phyloP scores from a whole-genome alignment of 2,329 filamentous ascomycete species.

The Pyricularia pennisetigena region DNA sequence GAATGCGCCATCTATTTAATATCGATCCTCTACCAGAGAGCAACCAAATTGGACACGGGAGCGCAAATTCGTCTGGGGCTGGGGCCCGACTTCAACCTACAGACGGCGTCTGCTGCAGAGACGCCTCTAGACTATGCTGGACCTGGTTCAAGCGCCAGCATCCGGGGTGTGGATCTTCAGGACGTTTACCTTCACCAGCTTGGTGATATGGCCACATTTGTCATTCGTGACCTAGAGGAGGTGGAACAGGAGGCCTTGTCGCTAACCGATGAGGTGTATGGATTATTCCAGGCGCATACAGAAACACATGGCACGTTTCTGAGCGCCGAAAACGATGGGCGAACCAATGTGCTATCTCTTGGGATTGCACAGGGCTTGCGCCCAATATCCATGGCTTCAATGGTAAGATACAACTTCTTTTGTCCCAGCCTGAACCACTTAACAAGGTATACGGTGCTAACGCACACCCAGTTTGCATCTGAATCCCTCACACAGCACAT shows the following conservation, averaged over 20 bases:
- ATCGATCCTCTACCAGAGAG: constrained; percentile 29
- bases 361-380: constrained; percentile 20
- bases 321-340: constrained; percentile 10
- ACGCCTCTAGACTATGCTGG: neutral
- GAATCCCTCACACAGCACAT: neutral
- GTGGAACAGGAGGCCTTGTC: constrained; percentile 15
- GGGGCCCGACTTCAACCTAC: neutral
- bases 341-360: constrained; percentile 12
- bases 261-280: constrained; percentile 15
- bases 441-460: neutral
- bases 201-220: constrained; percentile 17
- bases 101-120: neutral
- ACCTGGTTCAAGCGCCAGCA: neutral
- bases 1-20: constrained; percentile 26
- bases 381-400: constrained; percentile 13
- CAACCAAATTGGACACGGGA: constrained; percentile 15
- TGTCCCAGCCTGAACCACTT: neutral
- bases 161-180: constrained; percentile 3
- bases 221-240: constrained; percentile 16
- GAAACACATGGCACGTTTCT: constrained; percentile 7
- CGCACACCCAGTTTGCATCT: neutral
- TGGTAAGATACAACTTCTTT: constrained; percentile 13
- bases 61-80: neutral
- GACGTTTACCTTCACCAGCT: constrained; percentile 15
- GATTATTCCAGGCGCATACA: constrained; percentile 12